Percentiles rank a stretch among this genome's conserved stretches.
phyloP scores from a whole-genome alignment of 352 stramenopile genomes.

The Achlya hypogyna region DNA sequence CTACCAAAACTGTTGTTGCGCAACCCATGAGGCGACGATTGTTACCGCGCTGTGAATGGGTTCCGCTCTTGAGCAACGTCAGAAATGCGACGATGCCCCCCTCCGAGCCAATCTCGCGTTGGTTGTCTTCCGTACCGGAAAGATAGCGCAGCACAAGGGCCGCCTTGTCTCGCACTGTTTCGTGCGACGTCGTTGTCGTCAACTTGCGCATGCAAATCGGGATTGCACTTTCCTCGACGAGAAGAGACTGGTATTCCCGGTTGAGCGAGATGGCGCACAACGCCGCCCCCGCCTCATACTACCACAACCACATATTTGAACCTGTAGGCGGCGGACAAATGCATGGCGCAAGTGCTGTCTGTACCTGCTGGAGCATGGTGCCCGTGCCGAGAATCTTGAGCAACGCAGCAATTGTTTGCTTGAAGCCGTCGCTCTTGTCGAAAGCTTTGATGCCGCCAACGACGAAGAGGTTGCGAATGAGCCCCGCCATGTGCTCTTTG shows the following conservation, averaged over 20 bases:
- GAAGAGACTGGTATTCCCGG: conserved; percentile 12
- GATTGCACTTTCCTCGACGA: conserved; percentile 13
- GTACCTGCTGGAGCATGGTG: conserved; percentile 12
- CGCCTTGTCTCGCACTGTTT: conserved; percentile 16
- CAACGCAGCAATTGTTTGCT: neutral
- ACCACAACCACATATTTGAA: too few relatives aligned
- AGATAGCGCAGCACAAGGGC: conserved; percentile 12
- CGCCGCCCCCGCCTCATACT: conserved; percentile 14
- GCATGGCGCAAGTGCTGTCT: too few relatives aligned
- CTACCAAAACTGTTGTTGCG: neutral
- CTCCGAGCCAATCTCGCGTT: conserved; percentile 16
- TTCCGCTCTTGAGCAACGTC: conserved; percentile 5
- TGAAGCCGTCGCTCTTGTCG: conserved; percentile 4
- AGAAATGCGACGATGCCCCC: conserved; percentile 17
- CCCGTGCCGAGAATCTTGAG: neutral
- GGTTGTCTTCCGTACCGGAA: conserved; percentile 16
- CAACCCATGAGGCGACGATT: neutral
- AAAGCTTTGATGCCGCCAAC: conserved; percentile 5
- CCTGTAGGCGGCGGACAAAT: too few relatives aligned
- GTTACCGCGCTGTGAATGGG: conserved; percentile 1
- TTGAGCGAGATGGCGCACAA: conserved; percentile 15
- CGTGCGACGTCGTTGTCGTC: neutral
- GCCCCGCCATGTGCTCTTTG: conserved; percentile 12
- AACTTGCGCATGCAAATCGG: conserved; percentile 4
- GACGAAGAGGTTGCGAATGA: conserved; percentile 15